Evolutionary conservation across 208 protist genomes (phyloP).

Genomic region (Trypanosoma platydactyli): DNA sequence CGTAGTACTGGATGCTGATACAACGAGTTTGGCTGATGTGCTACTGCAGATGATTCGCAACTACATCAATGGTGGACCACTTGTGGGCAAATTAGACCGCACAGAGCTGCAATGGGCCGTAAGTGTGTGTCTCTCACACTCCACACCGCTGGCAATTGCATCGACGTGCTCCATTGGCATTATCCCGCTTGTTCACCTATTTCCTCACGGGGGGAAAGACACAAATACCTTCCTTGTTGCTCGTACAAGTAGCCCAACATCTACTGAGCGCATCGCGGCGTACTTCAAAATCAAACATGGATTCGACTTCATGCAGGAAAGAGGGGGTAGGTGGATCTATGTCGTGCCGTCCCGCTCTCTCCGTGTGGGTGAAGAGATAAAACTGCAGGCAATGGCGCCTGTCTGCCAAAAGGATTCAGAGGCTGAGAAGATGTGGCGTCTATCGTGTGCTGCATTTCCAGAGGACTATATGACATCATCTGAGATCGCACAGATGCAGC

Average conservation of each 20-base stretch:
- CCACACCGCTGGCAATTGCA: conserved; percentile 78
- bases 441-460: conserved; percentile 75
- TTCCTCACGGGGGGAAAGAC: conserved; percentile 75
- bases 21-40: conserved; percentile 80
- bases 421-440: conserved; percentile 84
- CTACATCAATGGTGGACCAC: conserved; percentile 87
- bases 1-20: conserved; percentile 52
- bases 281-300: conserved; percentile 57
- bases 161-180: conserved; percentile 76
- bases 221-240: conserved; percentile 77
- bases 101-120: conserved; percentile 87
- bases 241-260: conserved; percentile 44
- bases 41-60: conserved; percentile 92
- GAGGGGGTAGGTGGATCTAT: conserved; percentile 72
- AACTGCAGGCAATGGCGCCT: conserved; percentile 85
- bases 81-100: conserved; percentile 80
- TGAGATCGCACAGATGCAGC: conserved; percentile 46
- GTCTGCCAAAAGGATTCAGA: conserved; percentile 82
- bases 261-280: conserved; percentile 43
- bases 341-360: conserved; percentile 61
- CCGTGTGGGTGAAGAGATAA: conserved; percentile 68
- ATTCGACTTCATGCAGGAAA: conserved; percentile 52
- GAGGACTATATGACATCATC: conserved; percentile 60
- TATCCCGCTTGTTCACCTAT: conserved; percentile 84
- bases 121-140: conserved; percentile 81